A percentile compares a stretch with the other conserved stretches of the same genome.
phyloP scores from a whole-genome alignment of 2,329 filamentous ascomycete species.

The Aureobasidium sp. region DNA sequence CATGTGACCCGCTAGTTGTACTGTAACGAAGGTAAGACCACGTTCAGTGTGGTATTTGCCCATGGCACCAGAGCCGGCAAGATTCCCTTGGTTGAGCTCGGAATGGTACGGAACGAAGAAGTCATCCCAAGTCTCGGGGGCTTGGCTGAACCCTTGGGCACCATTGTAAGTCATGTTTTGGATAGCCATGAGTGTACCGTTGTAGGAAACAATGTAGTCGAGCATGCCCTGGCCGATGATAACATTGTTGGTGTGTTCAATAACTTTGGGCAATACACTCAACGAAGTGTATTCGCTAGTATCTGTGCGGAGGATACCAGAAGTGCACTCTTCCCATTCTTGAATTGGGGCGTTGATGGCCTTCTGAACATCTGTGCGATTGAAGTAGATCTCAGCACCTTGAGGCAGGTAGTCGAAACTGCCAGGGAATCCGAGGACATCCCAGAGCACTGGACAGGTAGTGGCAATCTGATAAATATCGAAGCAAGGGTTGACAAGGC shows the following conservation, averaged over 20 bases:
- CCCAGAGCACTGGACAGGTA: conserved; percentile 64
- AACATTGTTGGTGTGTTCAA: conserved; percentile 65
- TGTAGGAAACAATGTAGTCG: conserved; percentile 61
- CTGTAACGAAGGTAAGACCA: conserved; percentile 63
- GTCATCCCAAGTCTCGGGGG: conserved; percentile 47
- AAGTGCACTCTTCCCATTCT: conserved; percentile 53
- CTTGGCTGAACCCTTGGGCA: conserved; percentile 58
- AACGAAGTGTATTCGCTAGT: conserved; percentile 46
- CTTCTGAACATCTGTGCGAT: conserved; percentile 61
- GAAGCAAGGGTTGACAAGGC: conserved; percentile 67
- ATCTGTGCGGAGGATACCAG: conserved; percentile 45
- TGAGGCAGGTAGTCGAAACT: conserved; percentile 55
- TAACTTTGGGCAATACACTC: conserved; percentile 60
- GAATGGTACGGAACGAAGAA: conserved; percentile 63
- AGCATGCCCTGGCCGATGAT: conserved; percentile 66
- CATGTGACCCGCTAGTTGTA: conserved; percentile 62
- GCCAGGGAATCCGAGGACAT: conserved; percentile 64
- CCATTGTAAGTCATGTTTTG: conserved; percentile 81
- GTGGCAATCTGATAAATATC: conserved; percentile 67
- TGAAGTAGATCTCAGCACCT: conserved; percentile 61
- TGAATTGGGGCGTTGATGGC: conserved; percentile 58
- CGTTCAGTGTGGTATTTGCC: conserved; percentile 67
- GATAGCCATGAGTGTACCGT: conserved; percentile 64
- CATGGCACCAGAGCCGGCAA: conserved; percentile 58
- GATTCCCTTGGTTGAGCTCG: conserved; percentile 39